Percentiles rank a stretch among this genome's conserved stretches.
phyloP scores from a whole-genome alignment of 108 stramenopile genomes.

The Skeletonema costatum region DNA sequence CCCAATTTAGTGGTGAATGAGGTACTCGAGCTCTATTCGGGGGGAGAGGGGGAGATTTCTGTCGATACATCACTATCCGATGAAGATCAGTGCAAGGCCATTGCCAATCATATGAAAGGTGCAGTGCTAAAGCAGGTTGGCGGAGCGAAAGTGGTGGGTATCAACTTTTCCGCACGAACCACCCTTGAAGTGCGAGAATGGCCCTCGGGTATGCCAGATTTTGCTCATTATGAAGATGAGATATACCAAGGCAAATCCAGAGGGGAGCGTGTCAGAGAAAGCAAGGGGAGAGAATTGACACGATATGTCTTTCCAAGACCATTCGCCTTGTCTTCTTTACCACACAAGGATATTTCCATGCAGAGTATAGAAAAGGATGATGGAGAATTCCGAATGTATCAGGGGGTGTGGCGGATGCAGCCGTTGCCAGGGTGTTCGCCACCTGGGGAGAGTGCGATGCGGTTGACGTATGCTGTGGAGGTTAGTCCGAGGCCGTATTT shows the following conservation, averaged over 20 bases:
- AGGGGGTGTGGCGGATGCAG: constrained; percentile 94
- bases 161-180: constrained; percentile 82
- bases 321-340: constrained; percentile 73
- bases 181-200: constrained; percentile 88
- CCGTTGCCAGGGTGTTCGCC: constrained; percentile 84
- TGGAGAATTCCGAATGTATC: constrained; percentile 91
- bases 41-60: constrained; percentile 5
- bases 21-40: constrained; percentile 61
- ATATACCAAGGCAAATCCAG: constrained; percentile 72
- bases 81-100: constrained; percentile 60
- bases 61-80: constrained; percentile 28
- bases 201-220: constrained; percentile 83
- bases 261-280: constrained; percentile 53
- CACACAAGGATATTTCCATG: constrained; percentile 89
- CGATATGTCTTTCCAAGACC: constrained; percentile 87
- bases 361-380: constrained; percentile 82
- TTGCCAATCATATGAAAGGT: constrained; percentile 71
- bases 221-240: constrained; percentile 73
- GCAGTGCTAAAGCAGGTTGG: constrained; percentile 82
- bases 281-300: constrained; percentile 47
- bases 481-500: constrained; percentile 84
- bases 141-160: constrained; percentile 88
- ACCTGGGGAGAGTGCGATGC: constrained; percentile 71
- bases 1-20: constrained; percentile 88
- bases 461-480: constrained; percentile 92